Base-by-base conservation (phyloP, 257 asterid species). In the Verbascum thapsus region DNA sequence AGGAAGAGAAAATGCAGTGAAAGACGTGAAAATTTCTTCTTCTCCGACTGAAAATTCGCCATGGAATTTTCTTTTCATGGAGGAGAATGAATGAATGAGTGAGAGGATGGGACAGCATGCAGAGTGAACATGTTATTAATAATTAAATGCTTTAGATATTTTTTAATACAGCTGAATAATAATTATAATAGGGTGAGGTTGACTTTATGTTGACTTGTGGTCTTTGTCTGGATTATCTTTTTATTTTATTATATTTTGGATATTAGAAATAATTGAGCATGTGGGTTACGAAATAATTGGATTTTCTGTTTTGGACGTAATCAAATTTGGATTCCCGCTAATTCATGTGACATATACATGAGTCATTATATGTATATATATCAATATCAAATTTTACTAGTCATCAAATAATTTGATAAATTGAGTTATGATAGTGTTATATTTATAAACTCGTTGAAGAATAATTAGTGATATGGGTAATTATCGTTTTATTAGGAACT, bases 11-110 rank as follows among this genome's bases (percentile, higher is more conserved):
- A 13, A 19, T 10, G 53, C n/a, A 70, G 61, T 11, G 63, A 30
- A n/a, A 75, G 53, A 74, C n/a, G 58, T 35, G 40, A 8, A 55
- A 67, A 35, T 53, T 50, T 58, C 7, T 15, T 38, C 39, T 6
- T 35, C 19, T n/a, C n/a, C n/a, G 48, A 18, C 9, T 23, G 73
- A 69, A 18, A 63, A 26, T n/a, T 35, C 39, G 10, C 80, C 86
- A 80, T 80, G 54, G 76, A 58, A 7, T 15, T 7, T 59, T 7
- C 15, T 15, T 5, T 59, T 7, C 15, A 10, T 47, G 41, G 39
- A 16, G 58, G 58, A 22, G 66, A 39, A 56, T 47, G 10, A 41
- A 18, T 34, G 48, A 26, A 32, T 6, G n/a, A 37, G 5, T 26
- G 20, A 0, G 30, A 1, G 48, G 58, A 18, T 19, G 6, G 40